Evolutionary conservation across 2,329 filamentous ascomycete species (phyloP).

Genomic region (Alternaria panax): DNA sequence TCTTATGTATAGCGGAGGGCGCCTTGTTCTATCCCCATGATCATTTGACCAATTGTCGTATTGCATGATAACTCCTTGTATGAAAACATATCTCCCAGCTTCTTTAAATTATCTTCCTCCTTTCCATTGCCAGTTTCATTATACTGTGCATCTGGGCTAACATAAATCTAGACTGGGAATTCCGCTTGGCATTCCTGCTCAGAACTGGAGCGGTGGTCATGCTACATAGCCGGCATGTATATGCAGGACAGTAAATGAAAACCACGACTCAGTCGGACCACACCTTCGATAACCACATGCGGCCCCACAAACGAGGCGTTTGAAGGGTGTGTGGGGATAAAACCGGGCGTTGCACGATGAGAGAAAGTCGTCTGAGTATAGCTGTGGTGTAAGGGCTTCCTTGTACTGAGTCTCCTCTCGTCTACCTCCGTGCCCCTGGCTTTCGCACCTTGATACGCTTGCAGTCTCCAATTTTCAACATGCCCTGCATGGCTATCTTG

Average conservation of each 20-base stretch:
- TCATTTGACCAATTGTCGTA: constrained; percentile 16
- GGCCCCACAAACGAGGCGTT: constrained; percentile 2
- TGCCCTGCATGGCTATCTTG: neutral
- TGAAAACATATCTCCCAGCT: constrained; percentile 24
- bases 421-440: neutral
- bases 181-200: neutral
- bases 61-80: constrained; percentile 22
- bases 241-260: constrained; percentile 8
- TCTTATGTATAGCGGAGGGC: constrained; percentile 45
- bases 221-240: constrained; percentile 6
- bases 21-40: constrained; percentile 26
- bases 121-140: neutral
- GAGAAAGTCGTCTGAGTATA: neutral
- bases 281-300: neutral
- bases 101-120: constrained; percentile 2
- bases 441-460: too few relatives aligned
- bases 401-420: neutral
- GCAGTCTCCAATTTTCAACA: neutral
- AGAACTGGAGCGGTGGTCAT: neutral
- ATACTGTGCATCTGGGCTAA: neutral
- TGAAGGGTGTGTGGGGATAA: neutral
- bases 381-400: neutral
- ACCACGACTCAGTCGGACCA: neutral
- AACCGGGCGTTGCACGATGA: neutral
- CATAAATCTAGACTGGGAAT: neutral